Conservation (phyloP, 352 stramenopile genomes). For the Phytopythium litorale region DNA sequence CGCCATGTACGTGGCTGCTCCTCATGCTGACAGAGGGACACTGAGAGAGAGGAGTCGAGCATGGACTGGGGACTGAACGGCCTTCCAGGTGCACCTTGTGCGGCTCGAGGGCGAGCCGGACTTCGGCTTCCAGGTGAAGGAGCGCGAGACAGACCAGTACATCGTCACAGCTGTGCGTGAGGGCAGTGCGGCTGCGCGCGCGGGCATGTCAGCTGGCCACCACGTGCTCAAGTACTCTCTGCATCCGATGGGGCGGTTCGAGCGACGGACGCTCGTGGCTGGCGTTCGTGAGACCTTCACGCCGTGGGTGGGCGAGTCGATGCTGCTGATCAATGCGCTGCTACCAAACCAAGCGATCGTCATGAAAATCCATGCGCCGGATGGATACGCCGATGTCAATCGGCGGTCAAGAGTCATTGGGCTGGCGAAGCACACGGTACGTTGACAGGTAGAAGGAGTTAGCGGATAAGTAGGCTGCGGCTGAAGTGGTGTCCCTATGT, state of each 20-base stretch:
- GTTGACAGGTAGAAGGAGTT: neutral
- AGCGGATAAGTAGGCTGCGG: neutral
- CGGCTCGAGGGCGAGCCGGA: neutral
- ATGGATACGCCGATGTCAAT: neutral
- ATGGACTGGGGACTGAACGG: too few species aligned
- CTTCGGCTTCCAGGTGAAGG: neutral
- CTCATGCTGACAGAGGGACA: neutral
- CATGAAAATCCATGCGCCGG: neutral
- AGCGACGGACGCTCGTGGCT: neutral
- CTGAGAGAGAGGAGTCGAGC: too few species aligned
- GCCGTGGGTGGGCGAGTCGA: neutral
- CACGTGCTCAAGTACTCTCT: neutral
- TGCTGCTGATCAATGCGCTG: neutral
- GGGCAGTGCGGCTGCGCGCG: too few species aligned
- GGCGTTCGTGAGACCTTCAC: neutral
- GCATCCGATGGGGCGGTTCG: neutral
- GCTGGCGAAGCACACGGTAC: neutral
- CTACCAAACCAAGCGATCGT: neutral
- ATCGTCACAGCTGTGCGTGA: neutral
- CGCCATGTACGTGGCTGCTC: neutral
- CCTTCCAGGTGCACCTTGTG: neutral
- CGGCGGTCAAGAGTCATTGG: neutral
- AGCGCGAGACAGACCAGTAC: neutral
- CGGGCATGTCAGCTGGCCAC: neutral
- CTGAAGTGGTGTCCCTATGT: neutral